Evolutionary conservation across 345 rosid species (phyloP).

Genomic region (Turnera subulata): DNA sequence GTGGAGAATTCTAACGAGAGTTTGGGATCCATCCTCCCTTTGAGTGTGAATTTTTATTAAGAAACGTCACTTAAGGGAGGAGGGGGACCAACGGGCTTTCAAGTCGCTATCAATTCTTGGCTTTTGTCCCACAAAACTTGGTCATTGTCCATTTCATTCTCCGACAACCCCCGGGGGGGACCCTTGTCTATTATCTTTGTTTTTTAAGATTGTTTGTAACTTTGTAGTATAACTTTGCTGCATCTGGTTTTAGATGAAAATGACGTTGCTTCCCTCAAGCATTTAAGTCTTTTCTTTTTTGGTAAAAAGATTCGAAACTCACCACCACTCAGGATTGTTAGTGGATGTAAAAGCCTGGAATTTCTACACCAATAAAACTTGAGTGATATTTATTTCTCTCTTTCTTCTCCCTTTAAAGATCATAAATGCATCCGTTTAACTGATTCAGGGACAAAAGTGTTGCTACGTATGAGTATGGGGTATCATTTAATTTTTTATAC

Average conservation of each 20-base stretch:
- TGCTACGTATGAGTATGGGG: constrained; percentile 7
- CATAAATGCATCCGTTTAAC: constrained; percentile 4
- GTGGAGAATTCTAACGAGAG: no score
- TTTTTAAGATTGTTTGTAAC: constrained; percentile 24
- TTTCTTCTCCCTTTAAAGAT: no score
- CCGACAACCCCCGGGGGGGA: constrained; percentile 62
- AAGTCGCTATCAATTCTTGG: constrained; percentile 44
- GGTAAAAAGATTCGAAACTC: constrained; percentile 23
- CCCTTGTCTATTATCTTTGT: constrained; percentile 44
- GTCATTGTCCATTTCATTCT: constrained; percentile 53
- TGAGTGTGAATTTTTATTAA: no score
- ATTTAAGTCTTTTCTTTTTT: constrained; percentile 12
- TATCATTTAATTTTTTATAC: constrained; percentile 8
- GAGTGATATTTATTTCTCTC: constrained; percentile 11
- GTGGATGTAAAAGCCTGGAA: constrained; percentile 43
- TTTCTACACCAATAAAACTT: constrained; percentile 39
- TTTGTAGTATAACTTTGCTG: constrained; percentile 7
- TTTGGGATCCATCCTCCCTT: no score
- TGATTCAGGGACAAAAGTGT: constrained; percentile 18
- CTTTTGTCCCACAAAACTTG: constrained; percentile 55
- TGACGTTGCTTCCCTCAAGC: constrained; percentile 27
- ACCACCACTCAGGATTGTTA: constrained; percentile 34
- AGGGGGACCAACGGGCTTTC: constrained; percentile 47
- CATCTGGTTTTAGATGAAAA: constrained; percentile 18
- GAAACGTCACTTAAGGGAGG: no score